Conservation (phyloP, 495 filamentous ascomycete species). For the Hyaloscypha bicolor region DNA sequence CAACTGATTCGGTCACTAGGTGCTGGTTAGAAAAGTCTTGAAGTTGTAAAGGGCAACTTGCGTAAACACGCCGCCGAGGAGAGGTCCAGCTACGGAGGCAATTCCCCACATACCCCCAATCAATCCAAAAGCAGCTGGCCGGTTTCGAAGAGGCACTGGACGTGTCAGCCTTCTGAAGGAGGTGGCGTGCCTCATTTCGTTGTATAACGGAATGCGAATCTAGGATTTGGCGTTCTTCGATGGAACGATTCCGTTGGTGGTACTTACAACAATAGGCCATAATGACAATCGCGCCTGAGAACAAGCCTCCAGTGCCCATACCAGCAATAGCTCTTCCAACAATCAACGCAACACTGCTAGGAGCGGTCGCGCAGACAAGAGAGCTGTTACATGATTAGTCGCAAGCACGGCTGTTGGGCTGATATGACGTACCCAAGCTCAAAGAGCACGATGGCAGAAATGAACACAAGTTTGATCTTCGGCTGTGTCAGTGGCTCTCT, state of each 20-base stretch:
- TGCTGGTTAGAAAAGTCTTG: constrained; percentile 4
- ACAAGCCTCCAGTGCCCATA: constrained; percentile 55
- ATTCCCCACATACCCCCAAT: constrained; percentile 85
- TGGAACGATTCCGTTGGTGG: not conserved
- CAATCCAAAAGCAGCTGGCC: constrained; percentile 75
- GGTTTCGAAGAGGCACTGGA: constrained; percentile 65
- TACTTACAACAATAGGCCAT: constrained; percentile 36
- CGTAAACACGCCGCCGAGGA: constrained; percentile 54
- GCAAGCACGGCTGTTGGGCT: not conserved
- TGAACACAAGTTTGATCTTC: constrained; percentile 44
- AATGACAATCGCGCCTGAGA: constrained; percentile 44
- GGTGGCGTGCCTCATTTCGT: not conserved
- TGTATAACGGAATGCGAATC: not conserved
- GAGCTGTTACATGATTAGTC: constrained; percentile 40
- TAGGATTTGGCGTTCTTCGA: not conserved
- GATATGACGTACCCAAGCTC: constrained; percentile 51
- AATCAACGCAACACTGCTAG: constrained; percentile 59
- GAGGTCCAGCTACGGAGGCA: constrained; percentile 69
- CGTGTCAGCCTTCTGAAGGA: constrained; percentile 1
- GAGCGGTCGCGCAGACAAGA: constrained; percentile 63
- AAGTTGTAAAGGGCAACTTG: not conserved
- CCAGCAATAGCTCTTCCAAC: constrained; percentile 66
- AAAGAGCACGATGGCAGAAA: constrained; percentile 53
- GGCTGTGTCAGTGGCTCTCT: constrained; percentile 31
- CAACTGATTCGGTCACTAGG: constrained; percentile 43